Percentiles rank a stretch among this genome's conserved stretches.
Conservation (phyloP, 768 basidiomycete species). For the Lactarius indigo region DNA sequence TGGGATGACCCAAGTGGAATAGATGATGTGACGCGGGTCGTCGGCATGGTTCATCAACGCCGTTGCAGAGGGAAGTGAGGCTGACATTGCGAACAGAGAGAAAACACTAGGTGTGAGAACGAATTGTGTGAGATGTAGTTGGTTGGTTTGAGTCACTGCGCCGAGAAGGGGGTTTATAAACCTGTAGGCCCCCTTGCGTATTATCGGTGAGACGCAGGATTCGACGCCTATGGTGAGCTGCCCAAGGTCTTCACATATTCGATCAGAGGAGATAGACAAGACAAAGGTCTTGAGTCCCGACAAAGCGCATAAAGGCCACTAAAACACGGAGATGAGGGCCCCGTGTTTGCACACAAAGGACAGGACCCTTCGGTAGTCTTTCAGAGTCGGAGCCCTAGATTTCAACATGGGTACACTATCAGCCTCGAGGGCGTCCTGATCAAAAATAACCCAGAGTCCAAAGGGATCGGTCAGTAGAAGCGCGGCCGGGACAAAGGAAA, state of each 20-base stretch:
- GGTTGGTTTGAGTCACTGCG: background rate
- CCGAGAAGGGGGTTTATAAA: background rate
- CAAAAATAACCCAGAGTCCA: background rate
- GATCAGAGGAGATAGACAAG: background rate
- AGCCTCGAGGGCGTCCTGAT: background rate
- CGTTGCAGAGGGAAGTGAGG: background rate
- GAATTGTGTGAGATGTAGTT: background rate
- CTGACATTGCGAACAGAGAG: background rate
- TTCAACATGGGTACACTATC: background rate
- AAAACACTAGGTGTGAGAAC: background rate
- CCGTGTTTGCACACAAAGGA: background rate
- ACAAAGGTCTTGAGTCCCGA: background rate
- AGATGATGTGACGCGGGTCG: constrained; percentile 3
- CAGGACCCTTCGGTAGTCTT: background rate
- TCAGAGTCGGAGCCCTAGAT: background rate
- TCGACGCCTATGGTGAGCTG: background rate
- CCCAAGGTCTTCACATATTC: background rate
- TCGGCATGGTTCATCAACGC: background rate
- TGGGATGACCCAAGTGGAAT: background rate
- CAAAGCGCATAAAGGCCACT: background rate
- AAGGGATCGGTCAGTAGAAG: background rate
- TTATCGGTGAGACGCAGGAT: background rate
- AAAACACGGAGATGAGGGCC: background rate
- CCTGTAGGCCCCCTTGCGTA: background rate
- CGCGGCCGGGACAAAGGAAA: background rate